Conservation (phyloP, 2,329 filamentous ascomycete genomes). For the Rutstroemia sp. region DNA sequence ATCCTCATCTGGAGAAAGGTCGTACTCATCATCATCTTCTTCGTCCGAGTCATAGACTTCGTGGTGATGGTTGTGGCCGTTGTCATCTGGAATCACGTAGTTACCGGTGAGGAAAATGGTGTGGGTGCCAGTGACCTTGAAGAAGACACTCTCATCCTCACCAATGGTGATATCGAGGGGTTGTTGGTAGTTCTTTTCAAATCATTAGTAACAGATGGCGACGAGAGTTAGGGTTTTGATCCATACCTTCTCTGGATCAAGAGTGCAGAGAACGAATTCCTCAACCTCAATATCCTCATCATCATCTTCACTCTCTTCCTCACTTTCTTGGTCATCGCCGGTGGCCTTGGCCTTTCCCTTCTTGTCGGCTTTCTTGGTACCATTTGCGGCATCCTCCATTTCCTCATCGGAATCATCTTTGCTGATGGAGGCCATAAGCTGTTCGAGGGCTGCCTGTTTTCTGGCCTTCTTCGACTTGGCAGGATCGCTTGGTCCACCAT, state of each 20-base stretch:
- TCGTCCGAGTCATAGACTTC: conserved; percentile 56
- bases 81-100: conserved; percentile 70
- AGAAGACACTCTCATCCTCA: conserved; percentile 85
- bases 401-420: conserved; percentile 58
- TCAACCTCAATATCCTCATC: conserved; percentile 59
- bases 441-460: conserved; percentile 68
- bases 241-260: conserved; percentile 84
- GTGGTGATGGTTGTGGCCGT: conserved; percentile 46
- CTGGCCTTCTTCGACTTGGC: conserved; percentile 82
- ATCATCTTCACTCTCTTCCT: conserved; percentile 51
- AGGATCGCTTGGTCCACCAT: conserved; percentile 87
- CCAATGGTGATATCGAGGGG: conserved; percentile 85
- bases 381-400: conserved; percentile 63
- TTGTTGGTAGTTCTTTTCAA: conserved; percentile 80
- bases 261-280: conserved; percentile 90
- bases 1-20: conserved; percentile 71
- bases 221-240: background rate
- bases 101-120: conserved; percentile 91
- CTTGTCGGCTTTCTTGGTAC: conserved; percentile 52
- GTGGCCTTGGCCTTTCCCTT: conserved; percentile 67
- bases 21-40: conserved; percentile 64
- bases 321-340: conserved; percentile 42
- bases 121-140: conserved; percentile 85
- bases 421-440: conserved; percentile 64
- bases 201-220: no score